Conservation (phyloP, 1,284 basidiomycete species). For the Xerocomus minutiporus region DNA sequence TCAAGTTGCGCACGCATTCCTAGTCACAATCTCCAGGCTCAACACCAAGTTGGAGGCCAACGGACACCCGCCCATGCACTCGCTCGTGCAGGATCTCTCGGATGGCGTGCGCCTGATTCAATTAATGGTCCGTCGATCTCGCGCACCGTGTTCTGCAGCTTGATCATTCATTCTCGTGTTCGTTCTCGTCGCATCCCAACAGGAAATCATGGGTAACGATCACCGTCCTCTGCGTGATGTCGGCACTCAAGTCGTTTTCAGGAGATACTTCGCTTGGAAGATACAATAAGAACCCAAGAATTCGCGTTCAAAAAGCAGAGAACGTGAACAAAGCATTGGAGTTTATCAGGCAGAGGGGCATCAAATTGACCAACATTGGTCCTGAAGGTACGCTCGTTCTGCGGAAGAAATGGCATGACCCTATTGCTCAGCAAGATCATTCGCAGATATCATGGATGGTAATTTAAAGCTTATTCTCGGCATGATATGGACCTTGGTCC, state of each 20-base stretch:
- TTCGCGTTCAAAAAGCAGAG: constrained; percentile 96
- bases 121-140: constrained; percentile 62
- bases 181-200: constrained; percentile 1
- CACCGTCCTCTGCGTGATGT: constrained; percentile 5
- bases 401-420: not conserved
- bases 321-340: constrained; percentile 96
- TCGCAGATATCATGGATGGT: constrained; percentile 91
- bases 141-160: not conserved
- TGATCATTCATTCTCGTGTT: not conserved
- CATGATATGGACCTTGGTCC: constrained; percentile 98
- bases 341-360: constrained; percentile 91
- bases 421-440: constrained; percentile 9
- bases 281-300: constrained; percentile 86
- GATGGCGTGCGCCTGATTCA: constrained; percentile 95
- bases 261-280: constrained; percentile 87
- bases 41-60: constrained; percentile 90
- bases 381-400: constrained; percentile 64
- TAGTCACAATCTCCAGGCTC: constrained; percentile 52
- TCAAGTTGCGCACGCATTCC: not conserved
- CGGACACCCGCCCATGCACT: constrained; percentile 86
- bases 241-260: constrained; percentile 29
- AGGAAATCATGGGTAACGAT: constrained; percentile 88
- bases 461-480: constrained; percentile 96
- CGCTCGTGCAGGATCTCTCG: constrained; percentile 85
- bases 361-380: constrained; percentile 96